These are phyloP conservation scores for Colletotrichum kahawae DNA, from an alignment of 2,329 filamentous ascomycete species.

Conservation along the genomic window DNA sequence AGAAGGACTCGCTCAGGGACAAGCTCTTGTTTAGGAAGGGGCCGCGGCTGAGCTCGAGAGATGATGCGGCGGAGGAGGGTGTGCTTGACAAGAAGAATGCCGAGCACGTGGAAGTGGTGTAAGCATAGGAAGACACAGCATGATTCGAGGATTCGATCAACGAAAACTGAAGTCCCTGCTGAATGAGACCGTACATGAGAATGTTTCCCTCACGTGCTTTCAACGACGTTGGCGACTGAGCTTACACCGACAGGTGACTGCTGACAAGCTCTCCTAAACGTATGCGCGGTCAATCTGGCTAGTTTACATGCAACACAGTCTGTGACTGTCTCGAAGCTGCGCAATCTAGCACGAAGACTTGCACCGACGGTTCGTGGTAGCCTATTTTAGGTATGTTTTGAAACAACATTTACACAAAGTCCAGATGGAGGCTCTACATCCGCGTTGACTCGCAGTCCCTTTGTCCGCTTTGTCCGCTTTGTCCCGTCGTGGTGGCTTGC, in stretches of 20 bases:
- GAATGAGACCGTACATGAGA: not conserved
- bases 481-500: not conserved
- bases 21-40: not conserved
- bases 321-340: not conserved
- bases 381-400: not conserved
- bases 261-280: not conserved
- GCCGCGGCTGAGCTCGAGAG: not conserved
- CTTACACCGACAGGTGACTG: not conserved
- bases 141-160: not conserved
- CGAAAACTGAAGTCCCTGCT: not conserved
- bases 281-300: not conserved
- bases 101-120: not conserved
- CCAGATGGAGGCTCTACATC: not conserved
- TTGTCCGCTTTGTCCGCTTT: not conserved
- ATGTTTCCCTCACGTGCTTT: not conserved
- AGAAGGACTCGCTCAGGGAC: not conserved
- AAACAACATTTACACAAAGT: not conserved
- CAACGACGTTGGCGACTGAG: not conserved
- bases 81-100: constrained; percentile 1
- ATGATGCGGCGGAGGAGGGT: not conserved
- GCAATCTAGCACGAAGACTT: not conserved
- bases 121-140: not conserved
- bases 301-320: not conserved
- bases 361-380: not conserved
- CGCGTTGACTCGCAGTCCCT: not conserved